A percentile compares a stretch with the other conserved stretches of the same genome.
Evolutionary conservation across 805 yeast genomes (phyloP).

Genomic region (Wickerhamomyces strasburgensis): DNA sequence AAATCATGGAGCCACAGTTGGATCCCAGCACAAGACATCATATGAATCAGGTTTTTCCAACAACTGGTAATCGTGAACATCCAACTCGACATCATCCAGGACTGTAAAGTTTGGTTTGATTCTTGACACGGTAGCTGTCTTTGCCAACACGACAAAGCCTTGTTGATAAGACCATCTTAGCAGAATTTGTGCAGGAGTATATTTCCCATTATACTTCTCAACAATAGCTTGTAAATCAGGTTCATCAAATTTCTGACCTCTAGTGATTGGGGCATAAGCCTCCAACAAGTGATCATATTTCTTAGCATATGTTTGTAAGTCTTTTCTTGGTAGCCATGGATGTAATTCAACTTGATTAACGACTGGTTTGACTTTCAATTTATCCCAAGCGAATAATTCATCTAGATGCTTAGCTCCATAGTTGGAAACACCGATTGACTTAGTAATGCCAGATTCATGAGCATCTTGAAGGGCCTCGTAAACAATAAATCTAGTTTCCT

Average conservation of each 20-base stretch:
- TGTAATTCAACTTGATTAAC: conserved; percentile 57
- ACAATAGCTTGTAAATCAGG: conserved; percentile 19
- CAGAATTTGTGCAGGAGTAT: conserved; percentile 16
- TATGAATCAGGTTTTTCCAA: conserved; percentile 18
- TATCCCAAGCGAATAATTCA: conserved; percentile 56
- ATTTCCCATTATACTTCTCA: conserved; percentile 15
- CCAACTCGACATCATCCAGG: conserved; percentile 21
- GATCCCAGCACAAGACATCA: conserved; percentile 21
- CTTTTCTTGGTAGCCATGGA: conserved; percentile 25
- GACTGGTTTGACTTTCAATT: conserved; percentile 53
- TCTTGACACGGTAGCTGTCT: conserved; percentile 18
- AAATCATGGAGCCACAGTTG: conserved; percentile 8
- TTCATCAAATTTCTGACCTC: conserved; percentile 18
- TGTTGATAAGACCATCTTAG: conserved; percentile 22
- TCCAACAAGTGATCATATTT: conserved; percentile 18
- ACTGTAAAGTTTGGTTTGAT: conserved; percentile 15
- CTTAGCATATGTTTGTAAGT: conserved; percentile 19
- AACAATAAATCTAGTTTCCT: conserved; percentile 47
- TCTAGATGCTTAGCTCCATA: conserved; percentile 62
- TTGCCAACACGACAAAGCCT: conserved; percentile 20
- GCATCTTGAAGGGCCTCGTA: conserved; percentile 76
- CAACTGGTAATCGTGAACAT: conserved; percentile 17
- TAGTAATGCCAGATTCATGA: conserved; percentile 52
- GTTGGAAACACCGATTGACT: conserved; percentile 75
- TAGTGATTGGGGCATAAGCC: conserved; percentile 23